Evolutionary conservation across 192 early-diverging fungal genomes (phyloP).

Genomic region (Mortierella alpina): DNA sequence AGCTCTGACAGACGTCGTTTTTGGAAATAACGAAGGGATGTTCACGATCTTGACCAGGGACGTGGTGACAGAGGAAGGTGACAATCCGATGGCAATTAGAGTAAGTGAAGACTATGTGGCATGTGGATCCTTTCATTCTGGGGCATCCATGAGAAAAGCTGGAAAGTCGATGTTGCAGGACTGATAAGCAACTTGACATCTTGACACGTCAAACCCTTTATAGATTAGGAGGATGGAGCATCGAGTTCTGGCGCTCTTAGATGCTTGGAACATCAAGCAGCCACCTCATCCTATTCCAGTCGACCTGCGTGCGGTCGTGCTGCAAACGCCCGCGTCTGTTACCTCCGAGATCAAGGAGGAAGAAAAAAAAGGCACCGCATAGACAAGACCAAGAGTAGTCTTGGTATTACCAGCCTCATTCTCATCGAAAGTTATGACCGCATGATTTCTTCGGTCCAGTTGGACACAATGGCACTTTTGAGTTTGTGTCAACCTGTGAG

Average conservation of each 20-base stretch:
- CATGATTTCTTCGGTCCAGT: no score
- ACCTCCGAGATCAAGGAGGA: slow-evolving; percentile 21
- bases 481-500: no score
- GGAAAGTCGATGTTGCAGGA: neutral
- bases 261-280: slow-evolving; percentile 30
- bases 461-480: no score
- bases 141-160: neutral
- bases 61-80: slow-evolving; percentile 78
- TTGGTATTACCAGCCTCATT: no score
- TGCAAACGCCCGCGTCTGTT: neutral
- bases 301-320: slow-evolving; percentile 16
- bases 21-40: slow-evolving; percentile 83
- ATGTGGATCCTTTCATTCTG: neutral
- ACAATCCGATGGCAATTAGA: slow-evolving; percentile 76
- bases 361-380: neutral
- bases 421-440: no score
- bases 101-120: slow-evolving; percentile 27
- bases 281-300: slow-evolving; percentile 19
- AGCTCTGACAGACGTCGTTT: slow-evolving; percentile 85
- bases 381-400: no score
- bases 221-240: slow-evolving; percentile 50
- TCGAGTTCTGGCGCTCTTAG: slow-evolving; percentile 23
- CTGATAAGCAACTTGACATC: no score
- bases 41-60: slow-evolving; percentile 75
- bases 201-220: neutral